Evolutionary conservation across 495 filamentous ascomycete genomes (phyloP), one percentile per base, ranked within the genome.

Genomic region (Talaromyces borbonicus): DNA sequence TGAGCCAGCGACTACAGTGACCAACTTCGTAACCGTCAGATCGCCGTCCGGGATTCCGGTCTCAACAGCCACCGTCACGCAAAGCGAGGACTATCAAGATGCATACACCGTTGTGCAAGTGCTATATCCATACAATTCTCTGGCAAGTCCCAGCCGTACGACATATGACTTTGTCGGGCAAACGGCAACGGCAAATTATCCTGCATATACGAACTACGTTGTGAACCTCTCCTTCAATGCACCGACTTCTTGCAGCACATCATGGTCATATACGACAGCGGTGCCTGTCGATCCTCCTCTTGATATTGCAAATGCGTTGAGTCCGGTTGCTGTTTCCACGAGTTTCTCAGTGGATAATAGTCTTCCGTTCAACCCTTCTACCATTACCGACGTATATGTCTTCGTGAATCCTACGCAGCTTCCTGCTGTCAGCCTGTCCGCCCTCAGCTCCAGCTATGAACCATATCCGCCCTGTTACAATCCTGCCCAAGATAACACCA

Each of bases 211-310:
- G 11, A 40, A 56, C 31, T 68, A 59, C 33, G 57, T 56, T 12
- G 56, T 66, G 26, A 57, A 60, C 18, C 20, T 69, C 33, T 58
- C 57, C 35, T 66, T 51, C 32, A 60, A 63, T 1, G 68, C 70
- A 0, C 59, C 62, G 2, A 51, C 65, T 0, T 54, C 53, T 30
- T 66, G 66, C 50, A 57, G 56, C 18, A 52, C 59, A 1, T 47
- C 57, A 35, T 66, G 56, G 56, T 59, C 61, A 1, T 51, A 51
- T 5, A 61, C 59, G 7, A 55, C 56, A 11, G 43, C 56, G 1
- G 61, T 44, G 9, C 22, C 31, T 1, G 37, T 62, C 12, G 31
- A 27, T n/a, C 56, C 56, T 1, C 55, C 57, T 8, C 0, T 5
- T 5, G 39, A 23, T 7, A 36, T 63, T 12, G 19, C 38, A 14